phyloP scores from a whole-genome alignment of 768 basidiomycete genomes.

The Candolleomyces eurysporus region DNA sequence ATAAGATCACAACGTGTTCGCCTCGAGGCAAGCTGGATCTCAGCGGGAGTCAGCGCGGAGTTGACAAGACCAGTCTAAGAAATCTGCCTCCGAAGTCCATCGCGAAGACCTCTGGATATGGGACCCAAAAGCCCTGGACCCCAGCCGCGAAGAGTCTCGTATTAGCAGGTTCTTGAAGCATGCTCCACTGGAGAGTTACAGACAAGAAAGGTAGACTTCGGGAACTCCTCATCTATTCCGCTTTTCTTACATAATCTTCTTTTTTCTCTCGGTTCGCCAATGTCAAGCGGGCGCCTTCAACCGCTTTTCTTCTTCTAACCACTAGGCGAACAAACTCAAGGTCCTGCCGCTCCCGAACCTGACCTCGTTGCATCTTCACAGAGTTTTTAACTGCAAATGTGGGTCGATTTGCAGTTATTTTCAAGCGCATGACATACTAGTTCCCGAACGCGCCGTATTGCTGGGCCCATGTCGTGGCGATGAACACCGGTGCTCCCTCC shows the following conservation, averaged over 20 bases:
- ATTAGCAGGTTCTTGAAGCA: background rate
- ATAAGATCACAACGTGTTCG: slow-evolving; percentile 49
- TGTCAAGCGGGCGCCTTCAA: no score
- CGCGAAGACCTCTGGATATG: background rate
- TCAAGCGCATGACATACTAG: background rate
- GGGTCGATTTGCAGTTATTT: slow-evolving; percentile 3
- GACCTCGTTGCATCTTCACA: background rate
- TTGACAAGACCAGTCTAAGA: background rate
- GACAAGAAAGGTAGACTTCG: no score
- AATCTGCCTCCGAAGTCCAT: background rate
- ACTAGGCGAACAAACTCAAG: background rate
- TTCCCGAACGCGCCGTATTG: slow-evolving; percentile 9
- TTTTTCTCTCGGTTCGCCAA: background rate
- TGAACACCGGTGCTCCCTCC: background rate
- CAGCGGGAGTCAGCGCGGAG: background rate
- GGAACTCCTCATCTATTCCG: background rate
- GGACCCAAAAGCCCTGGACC: slow-evolving; percentile 4
- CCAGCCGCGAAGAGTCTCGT: background rate
- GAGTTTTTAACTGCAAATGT: slow-evolving; percentile 7
- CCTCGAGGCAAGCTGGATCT: slow-evolving; percentile 37
- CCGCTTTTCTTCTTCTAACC: background rate
- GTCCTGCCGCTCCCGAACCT: background rate
- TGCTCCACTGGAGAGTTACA: background rate
- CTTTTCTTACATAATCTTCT: background rate
- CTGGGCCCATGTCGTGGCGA: slow-evolving; percentile 3